Percentiles rank a stretch among this genome's conserved stretches.
Conservation (phyloP, 2,329 filamentous ascomycete species). For the Samsoniella hepiali region DNA sequence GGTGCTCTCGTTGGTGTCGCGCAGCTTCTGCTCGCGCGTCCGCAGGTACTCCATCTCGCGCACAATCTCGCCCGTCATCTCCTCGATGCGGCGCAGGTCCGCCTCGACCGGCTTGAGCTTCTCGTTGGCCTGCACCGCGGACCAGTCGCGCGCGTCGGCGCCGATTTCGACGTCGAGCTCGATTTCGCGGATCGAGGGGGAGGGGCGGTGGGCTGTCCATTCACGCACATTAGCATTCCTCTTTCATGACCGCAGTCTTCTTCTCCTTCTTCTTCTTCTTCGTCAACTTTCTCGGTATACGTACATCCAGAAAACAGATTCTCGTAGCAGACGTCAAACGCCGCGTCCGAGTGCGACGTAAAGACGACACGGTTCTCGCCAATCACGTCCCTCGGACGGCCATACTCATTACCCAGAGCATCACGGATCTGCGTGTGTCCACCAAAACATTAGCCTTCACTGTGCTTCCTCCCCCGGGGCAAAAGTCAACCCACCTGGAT, state of each 20-base stretch:
- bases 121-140: slow-evolving; percentile 89
- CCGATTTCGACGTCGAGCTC: slow-evolving; percentile 96
- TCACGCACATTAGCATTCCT: slow-evolving; percentile 7
- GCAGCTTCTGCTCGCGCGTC: slow-evolving; percentile 83
- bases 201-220: slow-evolving; percentile 35
- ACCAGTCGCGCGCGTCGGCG: slow-evolving; percentile 97
- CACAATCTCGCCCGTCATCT: slow-evolving; percentile 85
- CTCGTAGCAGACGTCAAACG: slow-evolving; percentile 96
- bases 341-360: slow-evolving; percentile 84
- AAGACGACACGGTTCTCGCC: slow-evolving; percentile 93
- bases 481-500: slow-evolving; percentile 67
- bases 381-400: slow-evolving; percentile 81
- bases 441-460: slow-evolving; percentile 17
- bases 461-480: neutral
- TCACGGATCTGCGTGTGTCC: slow-evolving; percentile 72
- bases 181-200: slow-evolving; percentile 63
- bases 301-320: slow-evolving; percentile 71
- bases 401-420: slow-evolving; percentile 93
- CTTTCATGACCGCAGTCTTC: neutral
- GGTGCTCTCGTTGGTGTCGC: slow-evolving; percentile 99
- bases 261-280: neutral
- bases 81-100: slow-evolving; percentile 88
- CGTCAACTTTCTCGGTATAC: too few species aligned
- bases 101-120: slow-evolving; percentile 97
- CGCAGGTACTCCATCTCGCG: slow-evolving; percentile 95